Evolutionary conservation across 2,329 filamentous ascomycete species (phyloP), one percentile per base, ranked within the genome.

Genomic region (Fonsecaea monophora): DNA sequence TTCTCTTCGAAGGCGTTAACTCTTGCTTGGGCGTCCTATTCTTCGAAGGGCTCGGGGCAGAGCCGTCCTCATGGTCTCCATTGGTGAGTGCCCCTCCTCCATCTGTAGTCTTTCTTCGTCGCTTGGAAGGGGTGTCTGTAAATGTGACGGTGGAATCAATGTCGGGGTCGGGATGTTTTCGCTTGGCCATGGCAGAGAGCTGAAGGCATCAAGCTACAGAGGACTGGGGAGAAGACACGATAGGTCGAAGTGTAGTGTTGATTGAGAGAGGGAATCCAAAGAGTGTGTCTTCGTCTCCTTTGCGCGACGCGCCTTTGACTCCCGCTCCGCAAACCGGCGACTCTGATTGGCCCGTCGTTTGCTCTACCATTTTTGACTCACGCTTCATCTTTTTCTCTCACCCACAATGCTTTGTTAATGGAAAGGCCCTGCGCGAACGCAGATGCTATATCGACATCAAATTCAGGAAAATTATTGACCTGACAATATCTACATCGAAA

Each of bases 21-120:
- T 74, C 75, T 70, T 79, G 78, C 69, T 78, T 80, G 3, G 80
- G 79, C 35, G 79, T 80, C 53, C 76, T 77, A 30, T 65, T 61
- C n/a, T 59, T 75, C 74, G 58, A 73, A 70, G 67, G 32, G 18
- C 9, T 32, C 3, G 25, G 3, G 18, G 34, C 50, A 50, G 38
- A 21, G 9, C 59, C 60, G 9, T 53, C 63, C 25, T 62, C 21
- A 34, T 57, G 45, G 18, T 53, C 35, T 45, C 63, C 66, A 25
- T 68, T 66, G 37, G 45, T 37, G 35, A 50, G 37, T 6, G 56
- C 21, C 15, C 2, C 15, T 18, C 40, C 8, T 53, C 30, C 37
- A 5, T 63, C 45, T 34, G 56, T 60, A 37, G 53, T 62, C 53
- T 42, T 58, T 30, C 50, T 64, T 25, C 62, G 69, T 55, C 69